Base-by-base conservation (phyloP, 352 stramenopile genomes). In the Globisporangium spiculum region DNA sequence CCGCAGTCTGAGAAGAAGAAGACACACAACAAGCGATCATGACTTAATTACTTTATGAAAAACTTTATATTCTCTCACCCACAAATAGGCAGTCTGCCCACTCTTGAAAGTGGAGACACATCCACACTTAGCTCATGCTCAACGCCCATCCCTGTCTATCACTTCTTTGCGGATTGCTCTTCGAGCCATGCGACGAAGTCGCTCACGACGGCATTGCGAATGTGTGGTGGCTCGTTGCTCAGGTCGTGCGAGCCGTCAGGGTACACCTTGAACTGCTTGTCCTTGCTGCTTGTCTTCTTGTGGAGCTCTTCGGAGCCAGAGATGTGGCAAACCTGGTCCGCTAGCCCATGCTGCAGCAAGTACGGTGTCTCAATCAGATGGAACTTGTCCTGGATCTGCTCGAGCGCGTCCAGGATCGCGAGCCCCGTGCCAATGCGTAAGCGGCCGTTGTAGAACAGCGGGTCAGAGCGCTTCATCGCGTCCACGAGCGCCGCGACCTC, bases 161-260 rank as follows among this genome's bases (percentile, higher is more conserved):
- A 60, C 30, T 71, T 63, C n/a, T 38, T 62, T 56, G 65, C 69
- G 30, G 65, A 69, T 41, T 75, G 77, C 22, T 73, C 75, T 71
- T 88, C 74, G 65, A 94, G 82, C 84, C 84, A 94, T 65, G 76
- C 61, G 48, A 92, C 80, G 74, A 94, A 89, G 67, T 92, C 83
- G 32, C 76, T 69, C 7, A 92, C 81, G 60, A 91, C 82, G 5
- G 80, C 76, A 54, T 90, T 66, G 38, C 81, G 79, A 60, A 90
- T 92, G 9, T 65, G 69, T 52, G 81, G 72, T n/a, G 80, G 82
- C n/a, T 94, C 86, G 62, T 88, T 89, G 59, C 80, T 84, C 36
- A 94, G 70, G 73, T 92, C 86, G 68, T 94, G 86, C 18, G 85
- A 76, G 46, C 70, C 84, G 65, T 73, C 69, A 38, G 79, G 65